Evolutionary conservation across 2,329 filamentous ascomycete genomes (phyloP).

Genomic region (Cryoendolithus antarcticus): DNA sequence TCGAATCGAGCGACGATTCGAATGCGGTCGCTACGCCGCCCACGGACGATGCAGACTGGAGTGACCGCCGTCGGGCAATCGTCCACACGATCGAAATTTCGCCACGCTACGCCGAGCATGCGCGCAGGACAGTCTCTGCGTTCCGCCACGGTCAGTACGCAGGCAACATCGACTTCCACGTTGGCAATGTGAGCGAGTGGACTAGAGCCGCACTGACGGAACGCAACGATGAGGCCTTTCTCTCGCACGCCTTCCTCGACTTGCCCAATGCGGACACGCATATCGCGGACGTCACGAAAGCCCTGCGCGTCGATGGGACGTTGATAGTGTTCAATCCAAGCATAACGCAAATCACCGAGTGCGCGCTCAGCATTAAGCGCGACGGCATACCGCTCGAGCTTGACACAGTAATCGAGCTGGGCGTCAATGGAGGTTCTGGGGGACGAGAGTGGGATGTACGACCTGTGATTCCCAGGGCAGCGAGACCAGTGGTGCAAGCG

Average conservation of each 20-base stretch:
- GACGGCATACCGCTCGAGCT: slow-evolving; percentile 44
- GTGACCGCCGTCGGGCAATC: slow-evolving; percentile 47
- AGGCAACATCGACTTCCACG: slow-evolving; percentile 60
- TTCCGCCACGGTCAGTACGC: slow-evolving; percentile 62
- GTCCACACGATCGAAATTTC: slow-evolving; percentile 63
- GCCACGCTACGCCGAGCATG: slow-evolving; percentile 49
- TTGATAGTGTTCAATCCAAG: slow-evolving; percentile 64
- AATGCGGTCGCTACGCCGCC: neutral
- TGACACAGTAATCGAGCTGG: slow-evolving; percentile 49
- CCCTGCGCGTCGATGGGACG: slow-evolving; percentile 51
- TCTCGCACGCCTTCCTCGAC: slow-evolving; percentile 62
- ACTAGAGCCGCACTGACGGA: slow-evolving; percentile 39
- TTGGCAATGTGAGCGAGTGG: slow-evolving; percentile 54
- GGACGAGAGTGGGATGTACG: slow-evolving; percentile 55
- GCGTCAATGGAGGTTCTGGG: slow-evolving; percentile 34
- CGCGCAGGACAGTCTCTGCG: slow-evolving; percentile 50
- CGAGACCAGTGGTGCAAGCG: too few relatives aligned
- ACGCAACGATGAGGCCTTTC: slow-evolving; percentile 42
- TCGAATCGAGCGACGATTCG: too few relatives aligned
- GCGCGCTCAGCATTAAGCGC: slow-evolving; percentile 42
- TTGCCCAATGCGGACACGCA: slow-evolving; percentile 51
- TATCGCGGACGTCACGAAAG: slow-evolving; percentile 39
- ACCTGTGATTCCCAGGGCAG: slow-evolving; percentile 28
- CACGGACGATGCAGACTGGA: slow-evolving; percentile 23
- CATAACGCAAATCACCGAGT: slow-evolving; percentile 63